Evolutionary conservation across 306 rosid species (phyloP), one percentile per base, ranked within the genome.

Genomic region (Benincasa hispida): DNA sequence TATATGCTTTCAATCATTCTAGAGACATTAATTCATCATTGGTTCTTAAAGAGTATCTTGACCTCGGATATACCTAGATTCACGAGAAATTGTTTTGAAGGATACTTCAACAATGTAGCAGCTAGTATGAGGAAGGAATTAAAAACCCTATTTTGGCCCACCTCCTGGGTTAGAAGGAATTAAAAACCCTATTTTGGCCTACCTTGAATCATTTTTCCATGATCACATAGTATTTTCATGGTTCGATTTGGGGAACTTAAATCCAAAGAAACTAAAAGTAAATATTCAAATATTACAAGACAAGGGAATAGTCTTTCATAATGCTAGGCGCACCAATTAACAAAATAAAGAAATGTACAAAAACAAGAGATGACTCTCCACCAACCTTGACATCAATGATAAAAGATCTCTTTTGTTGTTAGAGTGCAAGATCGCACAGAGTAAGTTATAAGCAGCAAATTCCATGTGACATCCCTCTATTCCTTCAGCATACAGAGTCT

Each of bases 361-460:
- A 80, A 70, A 17, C 63, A 25, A 70, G 58, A 41, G 50, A 61
- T 67, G 53, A 13, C 61, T 42, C 6, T 56, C 56, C 32, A 82
- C 84, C 58, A 48, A 94, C 98, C 99, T 92, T 48, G 96, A 83
- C 98, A 92, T 90, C 27, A 91, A 85, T 74, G 93, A 87, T 75
- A 95, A 76, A 22, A 95, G 91, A 81, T 95, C 99, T 86, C 98
- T 89, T 83, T 86, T 81, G 84, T 92, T 92, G 81, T 86, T 95
- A 55, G 99, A 90, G 86, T 95, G 97, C 87, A 95, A 59, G 80
- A 95, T 90, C 27, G 88, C 98, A 82, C 97, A 95, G 30, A 95
- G 97, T 82, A 95, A 84, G 90, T 89, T 88, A 91, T 95, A 95
- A 6, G 98, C 99, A 83, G 98, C 86, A 85, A 95, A 95, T 83